phyloP scores from a whole-genome alignment of 805 yeast species.

The Zygotorulaspora florentina region DNA sequence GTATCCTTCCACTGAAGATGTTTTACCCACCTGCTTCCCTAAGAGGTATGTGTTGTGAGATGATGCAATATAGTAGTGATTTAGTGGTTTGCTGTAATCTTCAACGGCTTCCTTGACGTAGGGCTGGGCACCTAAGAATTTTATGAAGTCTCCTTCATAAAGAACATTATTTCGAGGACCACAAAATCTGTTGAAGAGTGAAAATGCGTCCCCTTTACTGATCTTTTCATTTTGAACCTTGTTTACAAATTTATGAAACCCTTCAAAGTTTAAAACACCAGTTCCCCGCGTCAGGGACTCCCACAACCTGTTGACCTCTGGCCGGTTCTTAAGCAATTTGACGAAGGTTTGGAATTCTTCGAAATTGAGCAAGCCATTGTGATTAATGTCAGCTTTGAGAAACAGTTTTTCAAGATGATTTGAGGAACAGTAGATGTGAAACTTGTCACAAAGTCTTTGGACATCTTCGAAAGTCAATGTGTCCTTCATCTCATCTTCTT shows the following conservation, averaged over 20 bases:
- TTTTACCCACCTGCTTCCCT: conserved; percentile 86
- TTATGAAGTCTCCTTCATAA: conserved; percentile 24
- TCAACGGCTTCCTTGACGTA: conserved; percentile 17
- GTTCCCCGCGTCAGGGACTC: conserved; percentile 26
- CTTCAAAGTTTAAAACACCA: conserved; percentile 24
- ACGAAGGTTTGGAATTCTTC: conserved; percentile 75
- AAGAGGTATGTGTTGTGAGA: conserved; percentile 90
- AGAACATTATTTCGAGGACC: conserved; percentile 9
- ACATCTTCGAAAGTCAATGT: conserved; percentile 62
- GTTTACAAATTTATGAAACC: conserved; percentile 43
- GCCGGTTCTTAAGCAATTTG: conserved; percentile 55
- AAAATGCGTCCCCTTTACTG: conserved; percentile 28
- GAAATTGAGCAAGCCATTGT: conserved; percentile 55
- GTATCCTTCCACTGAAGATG: conserved; percentile 85
- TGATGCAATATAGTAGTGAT: conserved; percentile 84
- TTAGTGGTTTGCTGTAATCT: conserved; percentile 61
- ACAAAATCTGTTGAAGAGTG: conserved; percentile 40
- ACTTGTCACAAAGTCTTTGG: conserved; percentile 54
- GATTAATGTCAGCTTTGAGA: conserved; percentile 46
- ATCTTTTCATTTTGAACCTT: conserved; percentile 46
- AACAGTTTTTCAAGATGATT: conserved; percentile 44
- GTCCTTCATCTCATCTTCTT: conserved; percentile 36
- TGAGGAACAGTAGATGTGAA: conserved; percentile 70
- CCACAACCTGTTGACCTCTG: conserved; percentile 57
- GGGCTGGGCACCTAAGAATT: conserved; percentile 33